Evolutionary conservation across 176 grass and related monocot genomes (phyloP), one percentile per base, ranked within the genome.

Genomic region (Oryza brachyantha): DNA sequence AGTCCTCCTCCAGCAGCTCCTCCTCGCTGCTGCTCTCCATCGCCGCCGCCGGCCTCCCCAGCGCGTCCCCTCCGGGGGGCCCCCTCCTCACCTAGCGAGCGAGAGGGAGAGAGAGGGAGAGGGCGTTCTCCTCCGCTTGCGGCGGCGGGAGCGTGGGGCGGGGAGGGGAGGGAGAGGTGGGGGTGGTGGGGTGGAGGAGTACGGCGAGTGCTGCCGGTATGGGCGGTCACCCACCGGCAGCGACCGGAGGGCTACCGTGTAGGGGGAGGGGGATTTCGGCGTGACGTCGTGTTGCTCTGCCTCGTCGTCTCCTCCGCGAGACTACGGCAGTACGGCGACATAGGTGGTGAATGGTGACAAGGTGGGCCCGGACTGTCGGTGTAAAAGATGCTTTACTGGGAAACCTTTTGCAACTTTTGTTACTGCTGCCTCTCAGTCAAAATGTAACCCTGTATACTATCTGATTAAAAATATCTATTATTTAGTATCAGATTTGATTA

Each of bases 21-120:
- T 98, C 96, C 84, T 90, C 96, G 69, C 91, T 93, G 85, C 92
- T 98, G 92, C 95, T 94, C 85, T 94, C 90, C 96, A 94, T 94
- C 24, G 71, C 40, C 81, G 71, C 40, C 81, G 71, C 40, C 78
- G 65, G 75, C 57, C 73, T 77, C 83, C 60, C 28, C 42, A 48
- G 29, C 62, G 39, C 10, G 64, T 70, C 17, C 3, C 11, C 76
- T 1, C 3, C 68, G 14, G 13, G 29, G n/a, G n/a, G n/a, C n/a
- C n/a, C n/a, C 0, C 27, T 24, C 28, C 24, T 13, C 17, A 35
- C 65, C 36, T 36, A 41, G 35, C n/a, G 11, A 25, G 66, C 3
- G 46, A 39, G 41, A 43, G 35, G 11, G 57, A 61, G 26, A 31
- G 3, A 52, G 54, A 28, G 2, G n/a, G n/a, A n/a, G n/a, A n/a